Percentiles rank a stretch among this genome's conserved stretches.
These are phyloP conservation scores for Aspergillus nanangensis DNA, from an alignment of 495 filamentous ascomycete species.

Conservation along the genomic window DNA sequence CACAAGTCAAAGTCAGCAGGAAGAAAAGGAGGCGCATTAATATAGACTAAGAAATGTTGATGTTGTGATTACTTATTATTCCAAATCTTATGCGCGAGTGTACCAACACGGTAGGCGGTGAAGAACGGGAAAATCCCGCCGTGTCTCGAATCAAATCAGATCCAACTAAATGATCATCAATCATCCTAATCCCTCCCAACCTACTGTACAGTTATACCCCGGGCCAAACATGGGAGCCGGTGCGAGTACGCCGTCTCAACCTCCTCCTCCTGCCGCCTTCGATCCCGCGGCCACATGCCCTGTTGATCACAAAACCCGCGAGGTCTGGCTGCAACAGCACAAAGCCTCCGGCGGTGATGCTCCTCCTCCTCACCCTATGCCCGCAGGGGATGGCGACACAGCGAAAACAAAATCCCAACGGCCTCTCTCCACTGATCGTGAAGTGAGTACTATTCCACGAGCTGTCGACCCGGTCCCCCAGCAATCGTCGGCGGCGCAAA, in stretches of 20 bases:
- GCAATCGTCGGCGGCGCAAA: constrained; percentile 25
- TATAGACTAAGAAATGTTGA: too few species aligned
- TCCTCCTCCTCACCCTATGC: constrained; percentile 24
- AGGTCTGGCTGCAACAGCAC: constrained; percentile 68
- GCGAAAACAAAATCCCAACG: constrained; percentile 38
- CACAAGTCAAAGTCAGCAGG: too few species aligned
- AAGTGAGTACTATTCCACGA: constrained; percentile 80
- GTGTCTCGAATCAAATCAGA: too few species aligned
- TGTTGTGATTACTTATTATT: too few species aligned
- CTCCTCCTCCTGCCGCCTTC: constrained; percentile 15
- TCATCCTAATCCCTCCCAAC: background rate
- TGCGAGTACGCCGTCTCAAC: constrained; percentile 40
- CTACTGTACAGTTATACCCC: too few species aligned
- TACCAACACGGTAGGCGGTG: too few species aligned
- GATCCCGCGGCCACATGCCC: constrained; percentile 57
- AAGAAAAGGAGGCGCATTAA: too few species aligned
- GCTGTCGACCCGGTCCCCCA: constrained; percentile 36
- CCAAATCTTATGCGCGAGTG: too few species aligned
- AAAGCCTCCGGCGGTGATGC: constrained; percentile 24
- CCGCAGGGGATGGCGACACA: constrained; percentile 24
- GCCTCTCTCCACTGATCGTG: constrained; percentile 55
- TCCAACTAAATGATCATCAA: background rate
- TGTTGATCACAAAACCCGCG: constrained; percentile 81
- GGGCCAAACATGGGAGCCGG: constrained; percentile 31
- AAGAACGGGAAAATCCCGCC: too few species aligned